Percentiles rank a stretch among this genome's conserved stretches.
phyloP scores from a whole-genome alignment of 192 early-diverging fungal species.

The Gigaspora rosea region DNA sequence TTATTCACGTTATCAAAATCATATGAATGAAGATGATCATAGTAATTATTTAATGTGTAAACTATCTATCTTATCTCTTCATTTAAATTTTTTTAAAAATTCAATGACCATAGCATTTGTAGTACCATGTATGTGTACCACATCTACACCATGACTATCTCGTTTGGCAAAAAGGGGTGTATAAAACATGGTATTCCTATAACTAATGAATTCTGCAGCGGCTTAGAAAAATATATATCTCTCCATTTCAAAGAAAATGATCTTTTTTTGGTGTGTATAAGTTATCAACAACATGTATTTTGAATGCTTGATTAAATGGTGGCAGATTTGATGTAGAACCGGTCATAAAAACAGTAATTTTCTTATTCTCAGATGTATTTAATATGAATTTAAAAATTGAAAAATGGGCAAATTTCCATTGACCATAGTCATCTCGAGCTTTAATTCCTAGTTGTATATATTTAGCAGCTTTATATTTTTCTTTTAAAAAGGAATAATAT shows the following conservation, averaged over 20 bases:
- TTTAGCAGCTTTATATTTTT: not conserved
- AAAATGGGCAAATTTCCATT: constrained; percentile 36
- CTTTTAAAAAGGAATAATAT: constrained; percentile 49
- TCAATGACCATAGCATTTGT: constrained; percentile 54
- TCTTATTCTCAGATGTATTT: not conserved
- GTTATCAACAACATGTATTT: no score
- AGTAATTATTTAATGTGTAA: constrained; percentile 62
- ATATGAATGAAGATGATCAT: constrained; percentile 58
- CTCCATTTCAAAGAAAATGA: constrained; percentile 56
- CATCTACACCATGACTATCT: constrained; percentile 36
- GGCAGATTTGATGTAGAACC: constrained; percentile 38
- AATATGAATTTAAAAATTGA: constrained; percentile 28
- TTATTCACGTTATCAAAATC: constrained; percentile 50
- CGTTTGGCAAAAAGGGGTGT: constrained; percentile 47
- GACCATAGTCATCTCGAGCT: constrained; percentile 36
- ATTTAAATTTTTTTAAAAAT: constrained; percentile 42
- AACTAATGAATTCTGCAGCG: constrained; percentile 47
- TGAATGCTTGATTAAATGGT: constrained; percentile 49
- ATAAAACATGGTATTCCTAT: constrained; percentile 47
- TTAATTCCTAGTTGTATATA: not conserved
- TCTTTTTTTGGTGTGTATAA: constrained; percentile 48
- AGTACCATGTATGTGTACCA: no score
- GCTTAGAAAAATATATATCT: constrained; percentile 59
- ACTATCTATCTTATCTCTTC: constrained; percentile 41
- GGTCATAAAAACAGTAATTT: constrained; percentile 52